A percentile compares a stretch with the other conserved stretches of the same genome.
Conservation (phyloP, 2,329 filamentous ascomycete species). For the Zopfia rhizophila region DNA sequence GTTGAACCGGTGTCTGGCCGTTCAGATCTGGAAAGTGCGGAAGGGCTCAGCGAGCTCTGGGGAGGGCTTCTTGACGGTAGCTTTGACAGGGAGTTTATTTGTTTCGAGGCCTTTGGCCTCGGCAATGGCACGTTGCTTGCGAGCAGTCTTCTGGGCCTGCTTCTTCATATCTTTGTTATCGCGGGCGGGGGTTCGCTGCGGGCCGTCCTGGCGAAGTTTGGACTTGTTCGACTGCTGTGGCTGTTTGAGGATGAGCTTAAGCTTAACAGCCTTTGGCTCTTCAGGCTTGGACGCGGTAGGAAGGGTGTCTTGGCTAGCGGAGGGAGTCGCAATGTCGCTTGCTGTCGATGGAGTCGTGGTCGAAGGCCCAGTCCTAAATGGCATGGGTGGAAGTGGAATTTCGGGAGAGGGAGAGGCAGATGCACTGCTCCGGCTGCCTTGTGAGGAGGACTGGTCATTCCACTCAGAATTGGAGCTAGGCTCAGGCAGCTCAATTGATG, state of each 20-base stretch:
- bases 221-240: slow-evolving; percentile 14
- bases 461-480: background rate
- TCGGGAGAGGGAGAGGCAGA: too few relatives aligned
- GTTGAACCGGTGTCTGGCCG: background rate
- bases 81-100: slow-evolving; percentile 34
- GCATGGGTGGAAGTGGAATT: too few relatives aligned
- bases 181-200: slow-evolving; percentile 40
- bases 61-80: slow-evolving; percentile 9
- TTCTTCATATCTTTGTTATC: slow-evolving; percentile 54
- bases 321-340: too few relatives aligned
- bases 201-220: slow-evolving; percentile 45
- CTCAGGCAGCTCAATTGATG: background rate
- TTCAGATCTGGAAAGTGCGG: background rate
- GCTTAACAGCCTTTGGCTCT: too few relatives aligned
- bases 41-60: slow-evolving; percentile 2
- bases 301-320: too few relatives aligned
- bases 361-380: too few relatives aligned
- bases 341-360: too few relatives aligned
- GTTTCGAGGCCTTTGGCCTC: slow-evolving; percentile 34
- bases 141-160: slow-evolving; percentile 54
- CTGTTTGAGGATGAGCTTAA: background rate
- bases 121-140: slow-evolving; percentile 51
- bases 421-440: too few relatives aligned
- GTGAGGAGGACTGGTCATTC: too few relatives aligned
- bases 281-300: too few relatives aligned